These are phyloP conservation scores for Sporobolomyces pararoseus DNA, from an alignment of 768 basidiomycete species.

Conservation along the genomic window DNA sequence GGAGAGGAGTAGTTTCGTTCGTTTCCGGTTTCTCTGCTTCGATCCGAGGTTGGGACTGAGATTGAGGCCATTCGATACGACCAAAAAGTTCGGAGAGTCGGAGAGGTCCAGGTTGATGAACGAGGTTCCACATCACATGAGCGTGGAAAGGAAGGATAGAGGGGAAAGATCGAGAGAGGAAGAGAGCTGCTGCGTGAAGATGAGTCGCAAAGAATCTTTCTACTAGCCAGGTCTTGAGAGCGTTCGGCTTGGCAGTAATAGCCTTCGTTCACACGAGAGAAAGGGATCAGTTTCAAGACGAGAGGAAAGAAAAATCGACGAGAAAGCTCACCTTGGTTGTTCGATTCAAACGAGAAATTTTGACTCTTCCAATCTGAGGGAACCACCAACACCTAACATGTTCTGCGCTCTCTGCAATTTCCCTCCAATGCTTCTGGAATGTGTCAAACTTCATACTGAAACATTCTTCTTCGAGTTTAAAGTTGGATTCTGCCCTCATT, in stretches of 20 bases:
- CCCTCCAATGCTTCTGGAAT: slow-evolving; percentile 34
- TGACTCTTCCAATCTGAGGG: slow-evolving; percentile 68
- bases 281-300: no score
- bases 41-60: slow-evolving; percentile 9
- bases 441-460: slow-evolving; percentile 43
- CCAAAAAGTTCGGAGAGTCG: slow-evolving; percentile 11
- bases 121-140: slow-evolving; percentile 52
- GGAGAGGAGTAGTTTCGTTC: background rate
- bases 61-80: slow-evolving; percentile 11
- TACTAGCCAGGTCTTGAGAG: slow-evolving; percentile 25
- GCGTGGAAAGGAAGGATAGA: slow-evolving; percentile 64
- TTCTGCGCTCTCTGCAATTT: slow-evolving; percentile 59
- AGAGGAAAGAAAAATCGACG: background rate
- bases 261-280: no score
- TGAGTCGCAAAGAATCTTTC: slow-evolving; percentile 70
- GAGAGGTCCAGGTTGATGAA: slow-evolving; percentile 38
- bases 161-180: slow-evolving; percentile 65
- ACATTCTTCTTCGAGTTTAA: slow-evolving; percentile 59
- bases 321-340: slow-evolving; percentile 72
- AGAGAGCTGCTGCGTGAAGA: slow-evolving; percentile 75
- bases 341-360: slow-evolving; percentile 69
- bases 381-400: slow-evolving; percentile 97
- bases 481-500: slow-evolving; percentile 74
- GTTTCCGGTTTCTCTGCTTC: background rate
- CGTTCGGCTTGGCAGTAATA: slow-evolving; percentile 16